A percentile compares a stretch with the other conserved stretches of the same genome.
phyloP scores from a whole-genome alignment of 257 asterid genomes.

The Cordia subcordata region DNA sequence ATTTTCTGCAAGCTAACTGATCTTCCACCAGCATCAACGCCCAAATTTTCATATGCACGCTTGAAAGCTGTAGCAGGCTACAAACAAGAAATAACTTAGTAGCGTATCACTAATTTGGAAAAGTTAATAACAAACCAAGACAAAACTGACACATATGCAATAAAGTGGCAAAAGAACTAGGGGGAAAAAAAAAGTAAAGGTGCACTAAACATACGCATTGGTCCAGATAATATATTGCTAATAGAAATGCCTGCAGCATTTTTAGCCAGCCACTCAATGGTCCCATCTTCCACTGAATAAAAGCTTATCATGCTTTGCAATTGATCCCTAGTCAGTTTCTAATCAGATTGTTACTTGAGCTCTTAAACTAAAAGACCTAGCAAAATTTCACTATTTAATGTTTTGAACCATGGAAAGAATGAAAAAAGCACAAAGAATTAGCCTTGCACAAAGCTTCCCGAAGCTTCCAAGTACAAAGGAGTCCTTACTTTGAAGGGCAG shows the following conservation, averaged over 20 bases:
- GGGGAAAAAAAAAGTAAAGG: too few relatives aligned
- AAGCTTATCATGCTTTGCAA: not conserved
- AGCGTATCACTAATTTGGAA: conserved; percentile 2
- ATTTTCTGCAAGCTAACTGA: conserved; percentile 92
- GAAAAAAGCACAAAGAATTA: not conserved
- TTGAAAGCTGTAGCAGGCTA: conserved; percentile 94
- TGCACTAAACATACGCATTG: too few relatives aligned
- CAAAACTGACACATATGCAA: too few relatives aligned
- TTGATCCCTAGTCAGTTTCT: too few relatives aligned
- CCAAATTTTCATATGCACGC: conserved; percentile 70
- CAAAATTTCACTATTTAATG: not conserved
- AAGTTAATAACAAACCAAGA: not conserved
- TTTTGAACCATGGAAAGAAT: not conserved
- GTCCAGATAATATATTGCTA: too few relatives aligned
- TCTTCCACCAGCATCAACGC: conserved; percentile 72
- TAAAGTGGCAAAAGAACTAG: not conserved
- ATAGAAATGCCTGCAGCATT: not conserved
- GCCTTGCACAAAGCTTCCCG: not conserved
- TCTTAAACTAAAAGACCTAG: not conserved
- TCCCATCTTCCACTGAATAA: not conserved
- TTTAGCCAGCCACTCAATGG: not conserved
- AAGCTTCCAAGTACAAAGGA: not conserved
- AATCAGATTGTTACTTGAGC: not conserved
- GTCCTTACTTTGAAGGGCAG: conserved; percentile 63
- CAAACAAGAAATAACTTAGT: conserved; percentile 20